A percentile compares a stretch with the other conserved stretches of the same genome.
phyloP scores from a whole-genome alignment of 352 stramenopile genomes.

The Globisporangium alternatum region DNA sequence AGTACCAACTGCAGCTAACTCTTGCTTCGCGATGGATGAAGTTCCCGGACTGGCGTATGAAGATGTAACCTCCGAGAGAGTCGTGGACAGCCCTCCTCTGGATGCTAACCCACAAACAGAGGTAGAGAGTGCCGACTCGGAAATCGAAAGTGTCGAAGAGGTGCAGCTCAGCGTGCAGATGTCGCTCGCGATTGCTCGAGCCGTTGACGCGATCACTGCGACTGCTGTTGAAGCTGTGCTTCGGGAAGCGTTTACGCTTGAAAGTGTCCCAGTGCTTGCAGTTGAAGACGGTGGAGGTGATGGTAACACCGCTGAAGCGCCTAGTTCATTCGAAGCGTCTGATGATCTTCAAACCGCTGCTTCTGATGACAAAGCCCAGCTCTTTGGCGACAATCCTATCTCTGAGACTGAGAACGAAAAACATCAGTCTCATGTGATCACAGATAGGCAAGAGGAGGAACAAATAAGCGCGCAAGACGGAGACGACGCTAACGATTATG shows the following conservation, averaged over 20 bases:
- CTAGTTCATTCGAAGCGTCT: too few relatives aligned
- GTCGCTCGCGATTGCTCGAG: constrained; percentile 17
- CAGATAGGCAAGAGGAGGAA: not conserved
- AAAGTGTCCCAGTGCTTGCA: not conserved
- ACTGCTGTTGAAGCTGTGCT: constrained; percentile 16
- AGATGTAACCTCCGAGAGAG: too few relatives aligned
- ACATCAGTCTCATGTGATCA: not conserved
- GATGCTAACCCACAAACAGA: not conserved
- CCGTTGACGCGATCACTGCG: constrained; percentile 25
- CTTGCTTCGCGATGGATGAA: too few relatives aligned
- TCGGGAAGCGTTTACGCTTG: not conserved
- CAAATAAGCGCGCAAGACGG: not conserved
- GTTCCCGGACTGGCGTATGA: too few relatives aligned
- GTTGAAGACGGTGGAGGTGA: not conserved
- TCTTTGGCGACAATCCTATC: not conserved
- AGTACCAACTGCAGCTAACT: too few relatives aligned
- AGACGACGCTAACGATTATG: not conserved
- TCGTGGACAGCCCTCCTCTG: not conserved
- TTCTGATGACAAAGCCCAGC: not conserved
- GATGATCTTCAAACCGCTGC: not conserved
- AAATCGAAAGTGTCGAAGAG: not conserved
- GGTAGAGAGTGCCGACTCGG: not conserved
- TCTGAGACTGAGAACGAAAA: not conserved
- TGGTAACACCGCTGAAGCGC: too few relatives aligned
- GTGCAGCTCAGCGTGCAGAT: constrained; percentile 10